These are phyloP conservation scores for Cardamine chenopodiifolia DNA, from an alignment of 345 rosid species.

Conservation along the genomic window DNA sequence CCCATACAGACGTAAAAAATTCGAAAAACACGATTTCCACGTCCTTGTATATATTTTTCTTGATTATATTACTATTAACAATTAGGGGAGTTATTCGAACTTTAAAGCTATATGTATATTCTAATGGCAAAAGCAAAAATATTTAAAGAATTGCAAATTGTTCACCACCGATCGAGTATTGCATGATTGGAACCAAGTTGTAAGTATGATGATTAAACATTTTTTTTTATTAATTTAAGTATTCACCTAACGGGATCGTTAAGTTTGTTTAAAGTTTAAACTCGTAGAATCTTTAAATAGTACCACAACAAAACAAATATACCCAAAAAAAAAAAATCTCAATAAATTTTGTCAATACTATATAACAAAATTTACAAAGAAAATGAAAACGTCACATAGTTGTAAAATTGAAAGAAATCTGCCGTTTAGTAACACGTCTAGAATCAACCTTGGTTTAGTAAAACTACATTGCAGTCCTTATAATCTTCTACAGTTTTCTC, in stretches of 20 bases:
- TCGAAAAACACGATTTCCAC: conserved; percentile 6
- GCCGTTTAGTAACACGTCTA: not conserved
- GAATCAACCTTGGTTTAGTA: not conserved
- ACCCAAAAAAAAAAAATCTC: too few relatives aligned
- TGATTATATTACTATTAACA: not conserved
- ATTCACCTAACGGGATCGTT: conserved; percentile 11
- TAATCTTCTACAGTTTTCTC: not conserved
- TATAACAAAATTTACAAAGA: not conserved
- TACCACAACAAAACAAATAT: not conserved
- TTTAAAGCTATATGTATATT: not conserved
- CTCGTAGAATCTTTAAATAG: not conserved
- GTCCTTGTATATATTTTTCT: not conserved
- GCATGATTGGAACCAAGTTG: conserved; percentile 22
- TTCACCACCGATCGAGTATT: not conserved
- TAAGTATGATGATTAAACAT: conserved; percentile 16
- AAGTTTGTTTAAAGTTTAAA: not conserved
- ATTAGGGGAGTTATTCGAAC: not conserved
- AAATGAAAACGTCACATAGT: not conserved
- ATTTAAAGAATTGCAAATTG: not conserved
- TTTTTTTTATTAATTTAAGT: not conserved
- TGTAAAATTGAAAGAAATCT: not conserved
- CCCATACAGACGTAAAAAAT: not conserved
- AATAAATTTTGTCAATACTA: not conserved
- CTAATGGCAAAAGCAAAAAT: not conserved
- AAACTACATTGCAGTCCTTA: not conserved